These are phyloP conservation scores for Colletotrichum sp. DNA, from an alignment of 2,329 filamentous ascomycete genomes.

Conservation along the genomic window DNA sequence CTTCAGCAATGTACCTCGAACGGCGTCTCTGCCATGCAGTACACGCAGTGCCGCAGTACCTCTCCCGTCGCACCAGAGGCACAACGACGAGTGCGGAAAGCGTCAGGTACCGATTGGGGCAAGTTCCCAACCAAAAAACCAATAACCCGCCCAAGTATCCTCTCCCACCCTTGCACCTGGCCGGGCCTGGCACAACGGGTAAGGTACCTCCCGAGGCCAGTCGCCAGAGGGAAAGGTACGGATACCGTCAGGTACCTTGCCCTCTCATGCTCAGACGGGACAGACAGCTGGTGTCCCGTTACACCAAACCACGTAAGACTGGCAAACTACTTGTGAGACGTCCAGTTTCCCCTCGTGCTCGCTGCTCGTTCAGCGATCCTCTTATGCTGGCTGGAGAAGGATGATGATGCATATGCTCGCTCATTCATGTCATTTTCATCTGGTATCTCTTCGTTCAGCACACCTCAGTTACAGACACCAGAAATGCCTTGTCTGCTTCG, in stretches of 20 bases:
- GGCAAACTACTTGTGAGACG: conserved; percentile 7
- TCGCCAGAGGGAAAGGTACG: neutral
- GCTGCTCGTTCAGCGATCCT: neutral
- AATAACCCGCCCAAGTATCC: neutral
- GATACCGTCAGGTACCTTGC: neutral
- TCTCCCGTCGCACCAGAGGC: neutral
- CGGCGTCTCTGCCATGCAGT: neutral
- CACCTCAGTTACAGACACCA: neutral
- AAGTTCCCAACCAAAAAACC: conserved; percentile 3
- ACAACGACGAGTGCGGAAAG: conserved; percentile 1
- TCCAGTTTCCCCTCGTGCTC: neutral
- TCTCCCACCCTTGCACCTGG: neutral
- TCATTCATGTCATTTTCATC: neutral
- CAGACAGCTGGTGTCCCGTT: neutral
- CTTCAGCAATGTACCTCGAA: neutral
- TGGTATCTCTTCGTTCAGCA: neutral
- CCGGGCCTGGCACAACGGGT: neutral
- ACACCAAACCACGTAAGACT: neutral
- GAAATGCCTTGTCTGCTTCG: neutral
- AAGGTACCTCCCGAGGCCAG: neutral
- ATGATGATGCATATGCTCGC: neutral
- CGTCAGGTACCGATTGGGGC: neutral
- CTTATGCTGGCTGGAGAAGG: neutral
- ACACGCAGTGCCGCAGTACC: neutral
- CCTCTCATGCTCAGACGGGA: neutral